phyloP scores from a whole-genome alignment of 495 filamentous ascomycete species.

The Aspergillus kassunensis region DNA sequence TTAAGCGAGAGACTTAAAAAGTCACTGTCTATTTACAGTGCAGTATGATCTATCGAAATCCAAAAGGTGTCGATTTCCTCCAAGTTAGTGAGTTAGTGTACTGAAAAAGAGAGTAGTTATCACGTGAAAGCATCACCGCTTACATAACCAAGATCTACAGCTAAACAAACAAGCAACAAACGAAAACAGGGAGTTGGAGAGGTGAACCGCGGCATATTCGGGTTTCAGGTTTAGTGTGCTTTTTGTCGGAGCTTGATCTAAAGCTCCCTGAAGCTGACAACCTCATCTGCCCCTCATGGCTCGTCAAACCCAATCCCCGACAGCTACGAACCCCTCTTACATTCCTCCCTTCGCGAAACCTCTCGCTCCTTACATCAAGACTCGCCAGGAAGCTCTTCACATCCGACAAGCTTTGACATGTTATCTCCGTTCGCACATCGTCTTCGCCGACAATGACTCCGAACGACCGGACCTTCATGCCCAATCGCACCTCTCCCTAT shows the following conservation, averaged over 20 bases:
- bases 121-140: conserved; percentile 2
- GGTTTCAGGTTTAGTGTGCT: conserved; percentile 15
- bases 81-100: too few species aligned
- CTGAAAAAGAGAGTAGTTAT: too few species aligned
- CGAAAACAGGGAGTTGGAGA: not conserved
- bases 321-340: conserved; percentile 20
- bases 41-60: too few species aligned
- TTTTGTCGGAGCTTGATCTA: not conserved
- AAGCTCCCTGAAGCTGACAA: not conserved
- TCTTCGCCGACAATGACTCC: conserved; percentile 28
- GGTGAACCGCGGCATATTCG: not conserved
- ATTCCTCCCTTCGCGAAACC: conserved; percentile 40
- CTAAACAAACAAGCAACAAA: conserved; percentile 9
- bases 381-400: conserved; percentile 40
- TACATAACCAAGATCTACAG: conserved; percentile 10
- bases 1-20: too few species aligned
- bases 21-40: too few species aligned
- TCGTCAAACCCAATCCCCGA: not conserved
- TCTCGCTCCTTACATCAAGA: conserved; percentile 45
- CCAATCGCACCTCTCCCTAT: conserved; percentile 35
- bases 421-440: conserved; percentile 41
- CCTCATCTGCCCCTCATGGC: conserved; percentile 12
- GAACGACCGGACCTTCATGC: conserved; percentile 19
- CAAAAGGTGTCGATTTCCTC: too few species aligned
- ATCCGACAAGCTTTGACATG: conserved; percentile 43